phyloP scores from a whole-genome alignment of 2,329 filamentous ascomycete species.

The Leptodontidium sp. region DNA sequence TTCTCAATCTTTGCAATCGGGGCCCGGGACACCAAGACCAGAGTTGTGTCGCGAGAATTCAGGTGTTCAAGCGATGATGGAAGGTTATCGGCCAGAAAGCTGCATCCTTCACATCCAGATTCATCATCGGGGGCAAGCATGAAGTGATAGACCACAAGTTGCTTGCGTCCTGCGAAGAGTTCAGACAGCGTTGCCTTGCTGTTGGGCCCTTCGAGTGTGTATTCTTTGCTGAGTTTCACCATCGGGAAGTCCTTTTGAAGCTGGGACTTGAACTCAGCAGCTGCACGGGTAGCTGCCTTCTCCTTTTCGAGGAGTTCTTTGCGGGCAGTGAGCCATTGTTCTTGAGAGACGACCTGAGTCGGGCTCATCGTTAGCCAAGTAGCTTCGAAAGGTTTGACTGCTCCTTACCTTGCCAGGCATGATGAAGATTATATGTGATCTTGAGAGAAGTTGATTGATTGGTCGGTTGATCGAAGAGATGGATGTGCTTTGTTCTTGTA shows the following conservation, averaged over 20 bases:
- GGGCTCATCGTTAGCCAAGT: background rate
- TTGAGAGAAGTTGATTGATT: background rate
- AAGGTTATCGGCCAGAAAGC: conserved; percentile 51
- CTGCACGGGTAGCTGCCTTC: conserved; percentile 46
- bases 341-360: conserved; percentile 45
- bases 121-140: conserved; percentile 52
- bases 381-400: background rate
- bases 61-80: conserved; percentile 50
- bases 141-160: conserved; percentile 56
- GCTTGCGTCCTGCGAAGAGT: conserved; percentile 48
- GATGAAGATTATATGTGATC: background rate
- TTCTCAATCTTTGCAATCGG: conserved; percentile 49
- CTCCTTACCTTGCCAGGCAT: conserved; percentile 39
- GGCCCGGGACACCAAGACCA: conserved; percentile 52
- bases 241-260: conserved; percentile 50
- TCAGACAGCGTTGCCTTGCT: conserved; percentile 43
- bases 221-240: conserved; percentile 50
- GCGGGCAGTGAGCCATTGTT: conserved; percentile 49
- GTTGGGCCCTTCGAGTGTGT: conserved; percentile 48
- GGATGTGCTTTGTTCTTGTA: background rate
- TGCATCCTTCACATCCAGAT: conserved; percentile 51
- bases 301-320: conserved; percentile 49
- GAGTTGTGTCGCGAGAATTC: conserved; percentile 49
- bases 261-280: conserved; percentile 44
- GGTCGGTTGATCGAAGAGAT: background rate